Conservation (phyloP, 2,329 filamentous ascomycete genomes). For the Lachnellula arida region DNA sequence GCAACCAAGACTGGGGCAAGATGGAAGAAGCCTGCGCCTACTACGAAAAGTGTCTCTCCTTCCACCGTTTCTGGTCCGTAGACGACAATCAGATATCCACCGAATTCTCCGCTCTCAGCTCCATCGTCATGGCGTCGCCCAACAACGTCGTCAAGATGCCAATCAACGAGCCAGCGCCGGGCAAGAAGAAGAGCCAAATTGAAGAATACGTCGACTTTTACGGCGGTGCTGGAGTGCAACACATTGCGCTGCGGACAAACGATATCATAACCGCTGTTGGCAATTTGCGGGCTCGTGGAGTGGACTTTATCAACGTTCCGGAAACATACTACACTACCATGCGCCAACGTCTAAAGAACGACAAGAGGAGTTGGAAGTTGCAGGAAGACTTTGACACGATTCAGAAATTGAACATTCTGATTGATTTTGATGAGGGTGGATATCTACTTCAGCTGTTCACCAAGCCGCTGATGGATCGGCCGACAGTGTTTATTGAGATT, state of each 20-base stretch:
- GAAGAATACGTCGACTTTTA: constrained; percentile 93
- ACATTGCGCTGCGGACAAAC: constrained; percentile 79
- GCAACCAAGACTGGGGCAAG: constrained; percentile 93
- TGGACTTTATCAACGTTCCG: constrained; percentile 90
- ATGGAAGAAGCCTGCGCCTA: constrained; percentile 64
- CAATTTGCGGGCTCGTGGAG: constrained; percentile 76
- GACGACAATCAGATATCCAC: constrained; percentile 92
- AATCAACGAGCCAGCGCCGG: constrained; percentile 90
- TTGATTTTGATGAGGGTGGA: constrained; percentile 91
- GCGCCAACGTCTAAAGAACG: constrained; percentile 64
- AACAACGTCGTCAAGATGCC: constrained; percentile 94
- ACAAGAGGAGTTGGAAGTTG: constrained; percentile 56
- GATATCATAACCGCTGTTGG: constrained; percentile 76
- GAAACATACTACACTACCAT: constrained; percentile 80
- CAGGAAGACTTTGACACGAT: constrained; percentile 77
- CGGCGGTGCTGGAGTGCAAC: constrained; percentile 83
- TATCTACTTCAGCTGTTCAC: constrained; percentile 76
- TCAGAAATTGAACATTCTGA: constrained; percentile 76
- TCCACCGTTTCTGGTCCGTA: constrained; percentile 97
- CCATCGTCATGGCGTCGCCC: constrained; percentile 82
- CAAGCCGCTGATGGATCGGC: constrained; percentile 88
- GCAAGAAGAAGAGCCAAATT: constrained; percentile 90
- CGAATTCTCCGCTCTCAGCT: constrained; percentile 83
- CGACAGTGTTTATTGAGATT: constrained; percentile 94
- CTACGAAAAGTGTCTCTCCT: constrained; percentile 85